Conservation (phyloP, 495 filamentous ascomycete species). For the Gamarada debralockiae region DNA sequence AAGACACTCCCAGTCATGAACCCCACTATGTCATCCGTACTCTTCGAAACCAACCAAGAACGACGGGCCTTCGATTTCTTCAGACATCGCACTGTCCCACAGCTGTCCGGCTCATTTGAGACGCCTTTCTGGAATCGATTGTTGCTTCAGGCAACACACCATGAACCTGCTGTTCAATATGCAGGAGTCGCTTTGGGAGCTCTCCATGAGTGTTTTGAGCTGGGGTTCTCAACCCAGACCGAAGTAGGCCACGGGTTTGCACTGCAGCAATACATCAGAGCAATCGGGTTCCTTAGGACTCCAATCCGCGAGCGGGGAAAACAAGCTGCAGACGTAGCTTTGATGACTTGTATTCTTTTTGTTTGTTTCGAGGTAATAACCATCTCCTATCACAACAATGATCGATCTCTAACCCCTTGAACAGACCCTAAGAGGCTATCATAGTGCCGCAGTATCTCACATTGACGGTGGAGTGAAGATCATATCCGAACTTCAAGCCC, state of each 20-base stretch:
- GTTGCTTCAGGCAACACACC: conserved; percentile 26
- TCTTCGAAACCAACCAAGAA: conserved; percentile 18
- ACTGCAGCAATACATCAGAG: conserved; percentile 6
- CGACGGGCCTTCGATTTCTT: conserved; percentile 34
- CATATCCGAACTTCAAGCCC: conserved; percentile 4
- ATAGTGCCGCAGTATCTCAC: conserved; percentile 7
- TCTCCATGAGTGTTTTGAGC: not conserved
- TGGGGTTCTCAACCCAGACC: not conserved
- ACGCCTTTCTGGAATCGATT: conserved; percentile 42
- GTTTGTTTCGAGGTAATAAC: conserved; percentile 4
- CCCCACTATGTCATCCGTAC: conserved; percentile 1
- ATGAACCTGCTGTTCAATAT: conserved; percentile 8
- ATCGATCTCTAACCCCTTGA: too few relatives aligned
- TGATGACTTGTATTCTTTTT: conserved; percentile 2
- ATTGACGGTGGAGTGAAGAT: conserved; percentile 14
- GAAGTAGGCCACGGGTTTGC: not conserved
- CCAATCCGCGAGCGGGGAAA: not conserved
- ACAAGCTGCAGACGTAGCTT: conserved; percentile 1
- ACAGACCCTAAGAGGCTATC: conserved; percentile 12
- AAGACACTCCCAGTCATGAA: not conserved
- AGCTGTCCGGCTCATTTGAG: conserved; percentile 41
- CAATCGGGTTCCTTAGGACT: not conserved
- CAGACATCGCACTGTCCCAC: conserved; percentile 32
- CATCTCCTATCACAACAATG: too few relatives aligned
- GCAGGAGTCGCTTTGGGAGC: conserved; percentile 6